Evolutionary conservation across 352 stramenopile species (phyloP), one percentile per base, ranked within the genome.

Genomic region (Phytopythium boreale): DNA sequence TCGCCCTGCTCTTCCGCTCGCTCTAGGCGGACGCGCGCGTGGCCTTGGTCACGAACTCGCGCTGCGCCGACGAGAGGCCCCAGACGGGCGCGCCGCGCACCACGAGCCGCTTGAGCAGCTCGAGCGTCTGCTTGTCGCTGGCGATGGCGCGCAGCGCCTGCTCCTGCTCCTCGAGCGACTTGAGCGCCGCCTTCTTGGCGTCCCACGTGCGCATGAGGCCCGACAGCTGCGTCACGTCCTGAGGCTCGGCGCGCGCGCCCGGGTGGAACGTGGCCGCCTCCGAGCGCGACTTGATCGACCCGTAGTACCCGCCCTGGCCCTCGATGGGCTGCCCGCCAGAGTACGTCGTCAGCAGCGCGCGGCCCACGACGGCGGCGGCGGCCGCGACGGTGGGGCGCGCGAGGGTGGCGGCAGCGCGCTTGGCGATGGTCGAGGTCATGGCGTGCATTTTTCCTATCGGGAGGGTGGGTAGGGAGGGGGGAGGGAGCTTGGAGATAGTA

Each of bases 231-330:
- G 70, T 69, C 52, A 91, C 55, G 61, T 94, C 85, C 49, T 71
- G 69, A 46, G 75, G 74, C 67, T 94, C 85, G 20, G 80, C 85
- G 50, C 85, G 83, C 46, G 76, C 83, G 26, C 85, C 83, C 0
- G 80, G 83, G 56, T 69, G 91, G 68, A 83, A 77, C 56, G 84
- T 77, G 55, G 70, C 66, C 62, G 77, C 69, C 61, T 94, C 83
- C 10, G 85, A 91, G 51, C 85, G 83, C 67, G 85, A 82, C 66
- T 92, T 92, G 62, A 88, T 78, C 29, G 85, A 89, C 56, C 88
- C 91, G 71, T 97, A 97, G 73, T 94, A 97, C 56, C 91, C 91
- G 47, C 90, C 90, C 66, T 97, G 90, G 44, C 90, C 90, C 67
- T 96, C 87, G 49, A 72, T 90, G 19, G 90, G 82, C 70, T 97